phyloP scores from a whole-genome alignment of 1,139 yeast genomes.

The Debaryomyces udenii region DNA sequence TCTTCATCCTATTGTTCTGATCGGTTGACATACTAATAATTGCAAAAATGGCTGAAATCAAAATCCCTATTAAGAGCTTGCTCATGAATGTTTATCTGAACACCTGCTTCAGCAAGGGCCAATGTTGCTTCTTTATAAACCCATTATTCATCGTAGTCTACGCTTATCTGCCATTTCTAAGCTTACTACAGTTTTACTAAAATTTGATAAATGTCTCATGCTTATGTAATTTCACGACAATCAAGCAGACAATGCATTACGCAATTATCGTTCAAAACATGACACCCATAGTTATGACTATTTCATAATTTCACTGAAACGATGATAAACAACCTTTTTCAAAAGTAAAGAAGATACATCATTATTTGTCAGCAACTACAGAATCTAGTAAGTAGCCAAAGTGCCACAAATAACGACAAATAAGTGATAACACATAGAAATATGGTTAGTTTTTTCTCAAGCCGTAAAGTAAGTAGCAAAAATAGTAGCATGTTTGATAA shows the following conservation, averaged over 20 bases:
- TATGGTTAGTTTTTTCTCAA: conserved; percentile 18
- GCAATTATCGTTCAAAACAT: conserved; percentile 9
- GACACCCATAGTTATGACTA: conserved; percentile 4
- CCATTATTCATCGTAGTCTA: no score
- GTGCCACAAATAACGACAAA: not conserved
- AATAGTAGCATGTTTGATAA: not conserved
- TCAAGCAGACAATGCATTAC: conserved; percentile 14
- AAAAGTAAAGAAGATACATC: no score
- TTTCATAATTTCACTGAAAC: not conserved
- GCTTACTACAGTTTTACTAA: not conserved
- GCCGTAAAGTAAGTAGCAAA: conserved; percentile 18
- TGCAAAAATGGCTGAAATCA: not conserved
- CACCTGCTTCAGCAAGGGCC: no score
- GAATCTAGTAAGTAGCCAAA: not conserved
- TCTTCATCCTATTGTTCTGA: conserved; percentile 2
- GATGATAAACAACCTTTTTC: no score
- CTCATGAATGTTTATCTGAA: no score
- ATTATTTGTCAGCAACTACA: not conserved
- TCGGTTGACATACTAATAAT: not conserved
- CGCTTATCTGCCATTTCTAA: not conserved
- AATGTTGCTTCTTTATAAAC: no score
- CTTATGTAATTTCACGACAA: conserved; percentile 1
- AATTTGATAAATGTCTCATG: not conserved
- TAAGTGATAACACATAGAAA: not conserved
- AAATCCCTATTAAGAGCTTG: not conserved